Base-by-base conservation (phyloP, 2,329 filamentous ascomycete genomes). In the Pyrenophora teres region DNA sequence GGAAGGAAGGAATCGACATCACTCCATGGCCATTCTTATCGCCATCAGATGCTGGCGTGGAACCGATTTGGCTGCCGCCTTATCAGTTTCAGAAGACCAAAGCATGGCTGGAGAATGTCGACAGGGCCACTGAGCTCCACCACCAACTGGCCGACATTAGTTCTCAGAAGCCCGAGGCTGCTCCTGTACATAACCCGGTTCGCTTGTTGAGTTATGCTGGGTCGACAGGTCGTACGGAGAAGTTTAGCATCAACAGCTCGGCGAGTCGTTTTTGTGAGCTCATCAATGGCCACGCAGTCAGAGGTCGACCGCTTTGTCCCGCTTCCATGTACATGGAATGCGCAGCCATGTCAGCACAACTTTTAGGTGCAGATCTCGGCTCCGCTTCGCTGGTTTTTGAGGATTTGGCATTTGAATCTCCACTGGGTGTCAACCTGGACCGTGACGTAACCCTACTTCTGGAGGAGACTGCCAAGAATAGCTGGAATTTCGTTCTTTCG, bases 1-100 rank as follows among this genome's bases (percentile, higher is more conserved):
- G 79, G 79, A 75, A 73, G 27, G 40, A 57, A 1, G 78, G 78
- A 0, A 3, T 76, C 0, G 23, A 37, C 0, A 54, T 0, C 71
- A 76, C 36, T 71, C 73, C 36, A 10, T 19, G 2, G 25, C 4
- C 0, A 1, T 23, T 23, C 21, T 23, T 23, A 23, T 4, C 21
- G 1, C 21, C 21, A 7, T 23, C 74, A 79, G 44, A 68, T 51
- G 0, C 1, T 13, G 2, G 42, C 63, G 1, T 73, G 71, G 47
- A 3, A 76, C 18, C 71, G 0, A 55, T 81, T 0, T 8, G 45
- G 0, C 59, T 81, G 2, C 65, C 65, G 3, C 58, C 60, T 9
- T 67, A 67, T 37, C 62, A 65, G 21, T 68, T 68, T 18, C 59
- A 65, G 19, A 60, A 54, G 25, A 47, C 39, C 2, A 18, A 23